These are phyloP conservation scores for Rubia tinctorum DNA, from an alignment of 305 asterid genomes.

Conservation along the genomic window DNA sequence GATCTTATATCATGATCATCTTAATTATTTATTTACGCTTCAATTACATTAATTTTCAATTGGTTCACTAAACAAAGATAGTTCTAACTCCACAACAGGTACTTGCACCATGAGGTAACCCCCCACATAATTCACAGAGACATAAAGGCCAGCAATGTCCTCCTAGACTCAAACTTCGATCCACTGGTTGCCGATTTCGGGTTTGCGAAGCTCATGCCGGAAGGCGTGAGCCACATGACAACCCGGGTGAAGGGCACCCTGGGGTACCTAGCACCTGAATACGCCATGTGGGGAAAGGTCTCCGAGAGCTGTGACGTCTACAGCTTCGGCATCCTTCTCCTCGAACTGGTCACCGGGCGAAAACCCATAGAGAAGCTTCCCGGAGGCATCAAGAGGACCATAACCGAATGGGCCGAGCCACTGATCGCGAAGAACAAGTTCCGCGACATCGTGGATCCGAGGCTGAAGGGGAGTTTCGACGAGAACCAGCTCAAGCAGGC, in stretches of 20 bases:
- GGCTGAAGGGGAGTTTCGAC: conserved; percentile 50
- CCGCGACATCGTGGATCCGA: conserved; percentile 63
- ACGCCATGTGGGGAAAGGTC: conserved; percentile 86
- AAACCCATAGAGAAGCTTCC: conserved; percentile 66
- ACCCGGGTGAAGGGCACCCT: conserved; percentile 78
- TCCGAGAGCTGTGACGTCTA: conserved; percentile 77
- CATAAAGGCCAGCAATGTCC: conserved; percentile 76
- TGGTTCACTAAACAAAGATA: too few species aligned
- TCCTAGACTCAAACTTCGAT: conserved; percentile 52
- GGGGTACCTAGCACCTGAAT: conserved; percentile 75
- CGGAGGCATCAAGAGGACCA: conserved; percentile 64
- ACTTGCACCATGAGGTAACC: conserved; percentile 71
- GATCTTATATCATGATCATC: neutral
- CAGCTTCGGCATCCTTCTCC: conserved; percentile 69
- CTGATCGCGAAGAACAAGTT: conserved; percentile 40
- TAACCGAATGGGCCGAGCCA: conserved; percentile 82
- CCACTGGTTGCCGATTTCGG: conserved; percentile 83
- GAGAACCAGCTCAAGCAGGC: conserved; percentile 45
- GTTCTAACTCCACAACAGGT: conserved; percentile 24
- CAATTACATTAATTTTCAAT: neutral
- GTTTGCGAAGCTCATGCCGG: conserved; percentile 69
- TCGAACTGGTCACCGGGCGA: conserved; percentile 52
- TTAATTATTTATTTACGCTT: neutral
- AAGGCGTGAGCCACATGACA: conserved; percentile 70
- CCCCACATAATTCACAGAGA: conserved; percentile 83